A percentile compares a stretch with the other conserved stretches of the same genome.
phyloP scores from a whole-genome alignment of 768 basidiomycete species.

The Boletus coccyginus region DNA sequence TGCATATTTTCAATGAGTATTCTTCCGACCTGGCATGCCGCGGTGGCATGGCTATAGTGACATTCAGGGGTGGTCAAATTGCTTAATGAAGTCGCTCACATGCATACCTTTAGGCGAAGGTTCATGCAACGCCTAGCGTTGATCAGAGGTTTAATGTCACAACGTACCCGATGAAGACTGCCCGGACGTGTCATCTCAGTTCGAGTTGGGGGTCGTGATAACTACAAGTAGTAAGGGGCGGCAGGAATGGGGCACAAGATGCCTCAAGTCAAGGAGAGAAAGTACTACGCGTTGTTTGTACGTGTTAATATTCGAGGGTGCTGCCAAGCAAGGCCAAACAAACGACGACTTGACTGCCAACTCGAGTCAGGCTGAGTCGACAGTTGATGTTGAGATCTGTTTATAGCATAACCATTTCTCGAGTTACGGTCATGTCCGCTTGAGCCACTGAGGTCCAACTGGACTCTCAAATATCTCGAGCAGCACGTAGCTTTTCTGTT shows the following conservation, averaged over 20 bases:
- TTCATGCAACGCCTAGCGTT: not conserved
- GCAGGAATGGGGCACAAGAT: too few relatives aligned
- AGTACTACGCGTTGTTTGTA: conserved; percentile 12
- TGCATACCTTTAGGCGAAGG: not conserved
- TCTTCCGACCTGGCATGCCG: not conserved
- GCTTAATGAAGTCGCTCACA: not conserved
- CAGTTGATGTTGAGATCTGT: conserved; percentile 1
- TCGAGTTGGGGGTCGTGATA: not conserved
- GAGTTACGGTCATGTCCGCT: conserved; percentile 53
- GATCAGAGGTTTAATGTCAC: not conserved
- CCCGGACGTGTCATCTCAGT: not conserved
- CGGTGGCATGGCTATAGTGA: not conserved
- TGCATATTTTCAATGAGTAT: not conserved
- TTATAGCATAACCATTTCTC: conserved; percentile 10
- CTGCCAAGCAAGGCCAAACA: conserved; percentile 20
- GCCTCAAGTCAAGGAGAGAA: too few relatives aligned
- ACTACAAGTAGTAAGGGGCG: too few relatives aligned
- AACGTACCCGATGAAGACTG: not conserved
- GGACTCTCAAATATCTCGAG: conserved; percentile 62
- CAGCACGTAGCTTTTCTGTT: conserved; percentile 34
- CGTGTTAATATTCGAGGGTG: conserved; percentile 13
- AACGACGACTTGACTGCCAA: not conserved
- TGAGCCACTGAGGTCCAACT: conserved; percentile 71
- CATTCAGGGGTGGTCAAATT: not conserved
- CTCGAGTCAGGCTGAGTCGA: conserved; percentile 12